Evolutionary conservation across 306 rosid genomes (phyloP).

Genomic region (Luffa aegyptiaca): DNA sequence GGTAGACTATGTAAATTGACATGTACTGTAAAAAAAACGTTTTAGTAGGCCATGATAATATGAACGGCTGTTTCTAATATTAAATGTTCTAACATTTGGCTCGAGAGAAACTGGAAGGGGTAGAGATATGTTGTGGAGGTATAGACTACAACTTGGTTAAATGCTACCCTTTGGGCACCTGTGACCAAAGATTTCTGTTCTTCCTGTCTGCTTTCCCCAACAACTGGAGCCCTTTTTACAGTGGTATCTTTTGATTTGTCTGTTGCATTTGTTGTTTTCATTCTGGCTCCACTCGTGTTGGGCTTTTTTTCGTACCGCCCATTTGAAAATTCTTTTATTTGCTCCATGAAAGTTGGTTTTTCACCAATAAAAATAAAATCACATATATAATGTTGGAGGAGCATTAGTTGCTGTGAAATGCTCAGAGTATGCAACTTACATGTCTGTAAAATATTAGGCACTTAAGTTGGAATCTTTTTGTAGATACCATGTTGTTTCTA

Average conservation of each 20-base stretch:
- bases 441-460: background rate
- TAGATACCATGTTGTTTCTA: background rate
- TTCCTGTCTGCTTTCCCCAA: background rate
- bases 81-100: background rate
- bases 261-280: background rate
- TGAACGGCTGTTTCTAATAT: background rate
- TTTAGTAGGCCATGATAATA: background rate
- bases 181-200: background rate
- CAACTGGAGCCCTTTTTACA: background rate
- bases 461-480: background rate
- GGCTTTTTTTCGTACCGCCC: background rate
- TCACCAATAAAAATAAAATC: too few relatives aligned
- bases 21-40: background rate
- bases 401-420: background rate
- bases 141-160: too few relatives aligned
- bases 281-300: background rate
- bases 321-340: background rate
- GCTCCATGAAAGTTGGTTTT: background rate
- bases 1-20: background rate
- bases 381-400: background rate
- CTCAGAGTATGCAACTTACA: background rate
- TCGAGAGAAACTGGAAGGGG: background rate
- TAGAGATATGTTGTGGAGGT: too few relatives aligned
- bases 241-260: background rate
- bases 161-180: background rate